phyloP scores from a whole-genome alignment of 2,329 filamentous ascomycete genomes.

The Bimuria novae-zelandiae region DNA sequence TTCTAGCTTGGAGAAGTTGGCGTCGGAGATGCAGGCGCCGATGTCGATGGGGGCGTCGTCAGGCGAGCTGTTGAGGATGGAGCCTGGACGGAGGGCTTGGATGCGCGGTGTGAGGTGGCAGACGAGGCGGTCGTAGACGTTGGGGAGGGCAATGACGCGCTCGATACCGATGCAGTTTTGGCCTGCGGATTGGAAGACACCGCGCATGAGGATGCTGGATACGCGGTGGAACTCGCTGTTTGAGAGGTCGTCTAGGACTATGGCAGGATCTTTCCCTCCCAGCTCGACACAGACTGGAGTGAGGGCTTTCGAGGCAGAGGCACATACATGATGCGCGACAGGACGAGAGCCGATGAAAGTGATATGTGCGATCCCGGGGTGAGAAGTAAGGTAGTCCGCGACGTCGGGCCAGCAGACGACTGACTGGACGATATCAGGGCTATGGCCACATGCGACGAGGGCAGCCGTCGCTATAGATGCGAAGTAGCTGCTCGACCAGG shows the following conservation, averaged over 20 bases:
- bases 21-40: constrained; percentile 85
- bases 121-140: constrained; percentile 76
- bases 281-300: constrained; percentile 89
- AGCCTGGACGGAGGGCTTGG: constrained; percentile 74
- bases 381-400: constrained; percentile 81
- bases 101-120: constrained; percentile 74
- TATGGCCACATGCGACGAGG: constrained; percentile 79
- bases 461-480: constrained; percentile 77
- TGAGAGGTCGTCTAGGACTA: constrained; percentile 79
- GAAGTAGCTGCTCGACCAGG: constrained; percentile 89
- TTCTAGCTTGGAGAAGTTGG: constrained; percentile 77
- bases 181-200: constrained; percentile 91
- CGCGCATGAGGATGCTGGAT: constrained; percentile 82
- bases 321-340: constrained; percentile 86
- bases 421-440: constrained; percentile 79
- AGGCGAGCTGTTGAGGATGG: constrained; percentile 57
- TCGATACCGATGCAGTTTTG: constrained; percentile 99
- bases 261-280: constrained; percentile 91
- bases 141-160: constrained; percentile 79
- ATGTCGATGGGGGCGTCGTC: constrained; percentile 67
- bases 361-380: constrained; percentile 81
- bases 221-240: constrained; percentile 71
- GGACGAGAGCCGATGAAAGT: constrained; percentile 93
- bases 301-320: constrained; percentile 81
- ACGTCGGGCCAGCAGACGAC: constrained; percentile 86